Conservation (phyloP, 2,329 filamentous ascomycete genomes). For the Diaporthe sp. region DNA sequence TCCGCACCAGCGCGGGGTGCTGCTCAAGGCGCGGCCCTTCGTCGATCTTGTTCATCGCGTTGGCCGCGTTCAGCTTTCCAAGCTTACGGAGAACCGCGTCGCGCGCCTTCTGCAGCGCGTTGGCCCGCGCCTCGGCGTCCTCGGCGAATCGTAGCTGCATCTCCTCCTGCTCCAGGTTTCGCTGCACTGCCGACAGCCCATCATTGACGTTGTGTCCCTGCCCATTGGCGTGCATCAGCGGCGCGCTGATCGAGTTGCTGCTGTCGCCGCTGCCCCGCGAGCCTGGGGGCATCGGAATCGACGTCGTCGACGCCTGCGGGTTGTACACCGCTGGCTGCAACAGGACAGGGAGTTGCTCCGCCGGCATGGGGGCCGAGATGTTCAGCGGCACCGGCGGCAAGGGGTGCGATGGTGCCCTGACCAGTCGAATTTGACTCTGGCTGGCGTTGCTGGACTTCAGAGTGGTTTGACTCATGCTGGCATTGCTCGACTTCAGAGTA, state of each 20-base stretch:
- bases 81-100: constrained; percentile 73
- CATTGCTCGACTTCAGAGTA: constrained; percentile 37
- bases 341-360: constrained; percentile 64
- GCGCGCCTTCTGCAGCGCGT: constrained; percentile 70
- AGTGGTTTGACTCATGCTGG: constrained; percentile 42
- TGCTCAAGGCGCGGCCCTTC: constrained; percentile 45
- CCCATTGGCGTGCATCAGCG: constrained; percentile 28
- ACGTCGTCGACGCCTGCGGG: constrained; percentile 50
- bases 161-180: constrained; percentile 70
- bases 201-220: constrained; percentile 52
- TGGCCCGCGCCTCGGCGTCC: constrained; percentile 67
- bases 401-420: constrained; percentile 34
- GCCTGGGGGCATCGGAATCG: constrained; percentile 39
- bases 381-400: constrained; percentile 46
- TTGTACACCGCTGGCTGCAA: constrained; percentile 72
- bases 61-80: constrained; percentile 54
- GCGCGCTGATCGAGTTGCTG: constrained; percentile 18
- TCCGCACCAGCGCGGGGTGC: constrained; percentile 44
- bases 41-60: constrained; percentile 30
- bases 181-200: constrained; percentile 70
- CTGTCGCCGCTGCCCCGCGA: constrained; percentile 35
- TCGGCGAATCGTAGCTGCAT: constrained; percentile 69
- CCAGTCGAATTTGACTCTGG: constrained; percentile 37
- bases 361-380: constrained; percentile 65
- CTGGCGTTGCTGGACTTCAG: constrained; percentile 16